Conservation (phyloP, 2,329 filamentous ascomycete genomes). For the Nothopassalora personata region DNA sequence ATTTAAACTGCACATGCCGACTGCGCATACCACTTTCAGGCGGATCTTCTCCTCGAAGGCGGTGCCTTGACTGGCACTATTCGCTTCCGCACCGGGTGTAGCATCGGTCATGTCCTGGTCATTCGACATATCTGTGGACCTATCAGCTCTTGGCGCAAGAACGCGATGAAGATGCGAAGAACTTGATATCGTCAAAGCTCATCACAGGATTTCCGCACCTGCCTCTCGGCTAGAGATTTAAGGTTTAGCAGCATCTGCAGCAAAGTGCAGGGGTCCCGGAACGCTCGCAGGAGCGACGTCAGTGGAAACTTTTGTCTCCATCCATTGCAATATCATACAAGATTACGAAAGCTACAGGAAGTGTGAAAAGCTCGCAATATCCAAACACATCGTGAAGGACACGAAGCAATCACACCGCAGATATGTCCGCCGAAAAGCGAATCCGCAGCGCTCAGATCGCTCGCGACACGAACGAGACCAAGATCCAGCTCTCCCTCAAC, state of each 20-base stretch:
- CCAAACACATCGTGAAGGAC: not conserved
- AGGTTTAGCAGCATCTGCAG: conserved; percentile 4
- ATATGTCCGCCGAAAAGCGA: conserved; percentile 27
- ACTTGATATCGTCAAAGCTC: not conserved
- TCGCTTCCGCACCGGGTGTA: conserved; percentile 42
- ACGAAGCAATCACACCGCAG: not conserved
- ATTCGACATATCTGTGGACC: conserved; percentile 18
- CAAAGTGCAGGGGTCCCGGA: conserved; percentile 5
- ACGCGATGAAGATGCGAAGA: not conserved
- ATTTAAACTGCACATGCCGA: not conserved
- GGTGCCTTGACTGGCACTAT: conserved; percentile 30
- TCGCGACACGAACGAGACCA: conserved; percentile 96
- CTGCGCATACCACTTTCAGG: conserved; percentile 37
- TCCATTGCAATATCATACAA: not conserved
- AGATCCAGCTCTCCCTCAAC: conserved; percentile 87
- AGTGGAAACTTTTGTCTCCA: conserved; percentile 2
- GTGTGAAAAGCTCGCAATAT: not conserved
- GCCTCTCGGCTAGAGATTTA: conserved; percentile 3
- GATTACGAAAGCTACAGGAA: not conserved
- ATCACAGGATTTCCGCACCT: conserved; percentile 10
- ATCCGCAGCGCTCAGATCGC: conserved; percentile 69
- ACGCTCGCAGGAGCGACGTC: conserved; percentile 3
- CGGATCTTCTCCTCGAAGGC: conserved; percentile 38
- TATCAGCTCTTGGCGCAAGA: not conserved
- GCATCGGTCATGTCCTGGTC: conserved; percentile 37